Evolutionary conservation across 208 protist genomes (phyloP).

Genomic region (Leishmania guyanensis): DNA sequence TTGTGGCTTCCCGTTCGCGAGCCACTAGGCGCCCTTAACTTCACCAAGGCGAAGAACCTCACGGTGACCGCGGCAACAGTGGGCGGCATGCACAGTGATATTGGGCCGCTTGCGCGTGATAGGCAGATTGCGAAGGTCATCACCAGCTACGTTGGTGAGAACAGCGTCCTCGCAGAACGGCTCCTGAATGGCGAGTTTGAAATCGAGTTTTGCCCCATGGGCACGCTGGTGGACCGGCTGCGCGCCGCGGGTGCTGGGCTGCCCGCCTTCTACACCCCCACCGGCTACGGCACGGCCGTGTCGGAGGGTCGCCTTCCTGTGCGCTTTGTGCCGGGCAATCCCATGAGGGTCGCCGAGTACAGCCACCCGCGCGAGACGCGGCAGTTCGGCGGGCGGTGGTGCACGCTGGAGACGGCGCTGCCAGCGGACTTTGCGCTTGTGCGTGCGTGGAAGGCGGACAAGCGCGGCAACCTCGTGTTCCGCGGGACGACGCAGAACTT

Average conservation of each 20-base stretch:
- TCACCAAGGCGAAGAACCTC: conserved; percentile 60
- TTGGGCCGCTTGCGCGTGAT: conserved; percentile 85
- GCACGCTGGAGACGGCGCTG: conserved; percentile 90
- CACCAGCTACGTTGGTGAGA: conserved; percentile 95
- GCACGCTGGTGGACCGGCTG: conserved; percentile 92
- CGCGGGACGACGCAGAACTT: conserved; percentile 93
- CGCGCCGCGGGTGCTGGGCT: conserved; percentile 93
- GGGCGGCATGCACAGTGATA: no score
- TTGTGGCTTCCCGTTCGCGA: conserved; percentile 89
- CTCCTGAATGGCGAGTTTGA: conserved; percentile 92
- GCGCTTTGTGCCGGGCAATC: conserved; percentile 75
- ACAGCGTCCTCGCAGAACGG: conserved; percentile 80
- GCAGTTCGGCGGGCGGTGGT: conserved; percentile 79
- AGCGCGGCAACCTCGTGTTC: conserved; percentile 59
- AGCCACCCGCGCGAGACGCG: conserved; percentile 65
- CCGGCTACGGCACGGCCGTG: conserved; percentile 86
- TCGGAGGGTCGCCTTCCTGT: conserved; percentile 81
- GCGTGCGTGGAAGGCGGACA: conserved; percentile 93
- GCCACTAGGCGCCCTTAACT: conserved; percentile 73
- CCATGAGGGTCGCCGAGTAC: conserved; percentile 50
- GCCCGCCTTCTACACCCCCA: conserved; percentile 95
- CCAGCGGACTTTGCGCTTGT: conserved; percentile 90
- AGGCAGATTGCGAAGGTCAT: conserved; percentile 75
- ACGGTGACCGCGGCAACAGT: conserved; percentile 56
- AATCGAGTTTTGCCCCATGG: conserved; percentile 94